phyloP scores from a whole-genome alignment of 495 filamentous ascomycete species.

The Aspergillus leporis region DNA sequence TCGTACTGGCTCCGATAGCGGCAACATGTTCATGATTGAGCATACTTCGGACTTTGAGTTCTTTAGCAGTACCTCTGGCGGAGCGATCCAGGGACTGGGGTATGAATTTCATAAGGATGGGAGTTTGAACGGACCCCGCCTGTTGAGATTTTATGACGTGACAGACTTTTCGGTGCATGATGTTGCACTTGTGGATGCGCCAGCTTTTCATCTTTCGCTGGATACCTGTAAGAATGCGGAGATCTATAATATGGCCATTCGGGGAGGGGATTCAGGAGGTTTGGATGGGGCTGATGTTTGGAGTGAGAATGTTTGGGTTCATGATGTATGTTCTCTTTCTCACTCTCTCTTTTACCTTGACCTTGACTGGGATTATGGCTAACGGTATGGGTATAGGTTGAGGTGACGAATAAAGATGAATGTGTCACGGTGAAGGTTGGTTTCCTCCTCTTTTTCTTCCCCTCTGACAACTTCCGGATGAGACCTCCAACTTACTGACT shows the following conservation, averaged over 20 bases:
- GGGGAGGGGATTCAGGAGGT: constrained; percentile 41
- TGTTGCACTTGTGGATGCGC: constrained; percentile 44
- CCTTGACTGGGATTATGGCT: background rate
- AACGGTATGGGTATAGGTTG: constrained; percentile 25
- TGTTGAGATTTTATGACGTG: constrained; percentile 35
- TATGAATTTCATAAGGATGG: constrained; percentile 32
- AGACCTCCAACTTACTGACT: background rate
- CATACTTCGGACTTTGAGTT: constrained; percentile 48
- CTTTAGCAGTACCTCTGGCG: constrained; percentile 37
- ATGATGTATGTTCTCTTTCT: constrained; percentile 31
- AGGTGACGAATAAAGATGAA: constrained; percentile 52
- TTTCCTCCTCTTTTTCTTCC: background rate
- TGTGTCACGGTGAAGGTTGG: constrained; percentile 40
- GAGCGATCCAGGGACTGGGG: constrained; percentile 48
- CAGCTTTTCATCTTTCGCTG: constrained; percentile 43
- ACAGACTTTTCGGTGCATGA: constrained; percentile 47
- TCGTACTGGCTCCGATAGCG: constrained; percentile 35
- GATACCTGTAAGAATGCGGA: constrained; percentile 44
- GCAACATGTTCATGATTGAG: constrained; percentile 46
- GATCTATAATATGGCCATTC: constrained; percentile 47
- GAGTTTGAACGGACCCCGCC: constrained; percentile 19
- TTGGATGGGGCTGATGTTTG: constrained; percentile 47
- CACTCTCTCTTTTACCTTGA: background rate
- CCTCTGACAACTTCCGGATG: too few relatives aligned
- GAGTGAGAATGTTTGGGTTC: constrained; percentile 46